These are phyloP conservation scores for Effrenium voratum DNA, from an alignment of 73 alveolate genomes.

Conservation along the genomic window DNA sequence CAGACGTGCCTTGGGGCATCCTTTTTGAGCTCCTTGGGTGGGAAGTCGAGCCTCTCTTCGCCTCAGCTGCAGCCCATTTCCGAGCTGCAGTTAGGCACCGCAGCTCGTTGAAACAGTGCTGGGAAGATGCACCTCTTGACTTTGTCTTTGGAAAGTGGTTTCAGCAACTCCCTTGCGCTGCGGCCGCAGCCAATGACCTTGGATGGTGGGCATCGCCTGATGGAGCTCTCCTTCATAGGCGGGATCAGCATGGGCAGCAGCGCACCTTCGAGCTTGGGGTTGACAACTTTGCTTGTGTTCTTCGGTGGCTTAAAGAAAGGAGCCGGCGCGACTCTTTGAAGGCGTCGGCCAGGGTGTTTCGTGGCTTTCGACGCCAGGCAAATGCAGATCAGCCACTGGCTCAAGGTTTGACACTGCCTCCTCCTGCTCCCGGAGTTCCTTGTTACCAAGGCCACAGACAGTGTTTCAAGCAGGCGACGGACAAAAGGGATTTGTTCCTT, in stretches of 20 bases:
- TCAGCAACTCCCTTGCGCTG: background rate
- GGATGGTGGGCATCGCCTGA: background rate
- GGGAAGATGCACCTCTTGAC: background rate
- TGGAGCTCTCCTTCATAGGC: background rate
- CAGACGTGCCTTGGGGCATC: background rate
- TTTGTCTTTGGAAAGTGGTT: background rate
- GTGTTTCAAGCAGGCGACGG: background rate
- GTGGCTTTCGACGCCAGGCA: background rate
- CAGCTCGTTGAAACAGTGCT: background rate
- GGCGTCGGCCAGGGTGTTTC: background rate
- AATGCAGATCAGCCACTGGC: background rate
- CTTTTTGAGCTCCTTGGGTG: background rate
- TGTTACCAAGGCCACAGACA: background rate
- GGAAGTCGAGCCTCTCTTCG: background rate
- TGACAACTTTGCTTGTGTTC: background rate
- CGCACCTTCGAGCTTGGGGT: background rate
- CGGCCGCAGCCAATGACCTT: no score
- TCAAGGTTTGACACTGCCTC: background rate
- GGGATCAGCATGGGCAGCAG: background rate
- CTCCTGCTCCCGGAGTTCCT: background rate
- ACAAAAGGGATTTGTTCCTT: background rate
- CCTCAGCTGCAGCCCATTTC: background rate
- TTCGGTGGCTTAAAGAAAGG: background rate
- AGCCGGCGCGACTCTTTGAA: background rate
- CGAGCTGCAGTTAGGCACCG: background rate